Evolutionary conservation across 768 basidiomycete species (phyloP).

Genomic region (Suillus americanus): DNA sequence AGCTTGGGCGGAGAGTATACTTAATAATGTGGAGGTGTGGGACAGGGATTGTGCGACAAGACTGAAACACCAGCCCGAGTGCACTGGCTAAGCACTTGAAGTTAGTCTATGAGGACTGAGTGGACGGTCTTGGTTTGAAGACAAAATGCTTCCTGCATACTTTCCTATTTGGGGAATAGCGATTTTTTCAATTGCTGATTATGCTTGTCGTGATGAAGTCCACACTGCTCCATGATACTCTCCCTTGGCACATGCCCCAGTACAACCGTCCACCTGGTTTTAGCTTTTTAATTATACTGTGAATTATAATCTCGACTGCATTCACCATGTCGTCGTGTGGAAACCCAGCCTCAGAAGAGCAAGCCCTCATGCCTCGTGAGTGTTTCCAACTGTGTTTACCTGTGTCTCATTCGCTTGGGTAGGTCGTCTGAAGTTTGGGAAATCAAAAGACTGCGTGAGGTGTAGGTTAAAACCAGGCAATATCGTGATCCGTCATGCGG

Average conservation of each 20-base stretch:
- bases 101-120: too few relatives aligned
- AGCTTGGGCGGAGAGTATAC: not conserved
- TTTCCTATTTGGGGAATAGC: not conserved
- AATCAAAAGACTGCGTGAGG: constrained; percentile 66
- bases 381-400: not conserved
- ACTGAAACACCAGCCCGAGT: not conserved
- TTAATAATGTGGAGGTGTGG: not conserved
- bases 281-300: not conserved
- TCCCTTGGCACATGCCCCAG: not conserved
- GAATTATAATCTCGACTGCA: not conserved
- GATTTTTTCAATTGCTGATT: not conserved
- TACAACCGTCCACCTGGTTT: not conserved
- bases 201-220: not conserved
- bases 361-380: constrained; percentile 71
- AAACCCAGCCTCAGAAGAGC: constrained; percentile 57
- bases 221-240: not conserved
- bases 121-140: too few relatives aligned
- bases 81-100: not conserved
- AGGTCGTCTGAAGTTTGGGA: constrained; percentile 71
- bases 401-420: constrained; percentile 1
- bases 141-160: too few relatives aligned
- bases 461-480: constrained; percentile 68
- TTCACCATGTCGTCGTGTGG: constrained; percentile 51
- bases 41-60: not conserved
- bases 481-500: constrained; percentile 73